phyloP scores from a whole-genome alignment of 2,329 filamentous ascomycete genomes.

The Huntiella abstrusa region DNA sequence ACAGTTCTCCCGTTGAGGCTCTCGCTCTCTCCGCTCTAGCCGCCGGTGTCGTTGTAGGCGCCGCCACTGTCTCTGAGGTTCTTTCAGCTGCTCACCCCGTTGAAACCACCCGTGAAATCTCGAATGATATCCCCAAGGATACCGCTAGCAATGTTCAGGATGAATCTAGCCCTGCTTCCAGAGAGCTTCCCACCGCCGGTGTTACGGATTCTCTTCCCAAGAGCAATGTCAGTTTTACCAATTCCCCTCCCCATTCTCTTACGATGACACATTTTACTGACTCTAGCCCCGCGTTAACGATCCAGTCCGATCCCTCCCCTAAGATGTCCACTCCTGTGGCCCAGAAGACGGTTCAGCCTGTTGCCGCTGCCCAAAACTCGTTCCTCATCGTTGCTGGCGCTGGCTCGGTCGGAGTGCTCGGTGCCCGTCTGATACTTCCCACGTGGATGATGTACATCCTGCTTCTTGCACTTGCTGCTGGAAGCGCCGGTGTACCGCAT shows the following conservation, averaged over 20 bases:
- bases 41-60: not conserved
- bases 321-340: not conserved
- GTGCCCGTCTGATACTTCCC: constrained; percentile 1
- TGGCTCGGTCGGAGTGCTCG: not conserved
- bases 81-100: not conserved
- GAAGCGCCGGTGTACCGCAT: not conserved
- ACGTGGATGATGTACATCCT: constrained; percentile 1
- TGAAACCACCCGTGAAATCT: no score
- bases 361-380: not conserved
- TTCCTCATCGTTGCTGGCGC: not conserved
- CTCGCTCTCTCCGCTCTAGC: not conserved
- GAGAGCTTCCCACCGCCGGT: no score
- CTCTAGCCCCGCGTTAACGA: not conserved
- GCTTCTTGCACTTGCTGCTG: not conserved
- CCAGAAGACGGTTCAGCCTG: constrained; percentile 7
- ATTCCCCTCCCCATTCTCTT: no score
- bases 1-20: not conserved
- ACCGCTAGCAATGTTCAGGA: no score
- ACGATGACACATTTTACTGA: no score
- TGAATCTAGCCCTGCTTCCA: no score
- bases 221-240: no score
- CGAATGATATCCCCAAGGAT: no score
- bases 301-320: not conserved
- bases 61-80: not conserved
- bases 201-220: no score